Base-by-base conservation (phyloP, 2,329 filamentous ascomycete genomes). In the Epichloe baconii region DNA sequence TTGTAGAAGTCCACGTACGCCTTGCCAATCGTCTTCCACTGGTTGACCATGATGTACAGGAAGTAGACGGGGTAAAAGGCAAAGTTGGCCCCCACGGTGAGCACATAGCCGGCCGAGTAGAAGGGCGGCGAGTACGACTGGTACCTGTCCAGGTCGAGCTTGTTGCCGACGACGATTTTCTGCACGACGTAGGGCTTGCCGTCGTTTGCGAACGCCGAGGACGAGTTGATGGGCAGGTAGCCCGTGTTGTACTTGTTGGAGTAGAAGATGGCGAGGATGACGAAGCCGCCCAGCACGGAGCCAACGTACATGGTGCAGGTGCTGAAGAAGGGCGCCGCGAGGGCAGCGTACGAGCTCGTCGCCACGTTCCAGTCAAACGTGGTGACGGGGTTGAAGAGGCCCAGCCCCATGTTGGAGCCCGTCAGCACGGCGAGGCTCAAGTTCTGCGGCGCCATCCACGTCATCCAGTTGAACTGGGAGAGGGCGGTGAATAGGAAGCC, bases 381-480 rank as follows among this genome's bases (percentile, higher is more conserved):
- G 4, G 67, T 61, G 31, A 64, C 45, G 6, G 65, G 65, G 53
- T 69, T 69, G 51, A 70, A 53, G 21, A 58, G 44, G 14, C 68
- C 69, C 17, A 71, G 53, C 5, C 72, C 72, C 19, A 65, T 63
- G n/a, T 63, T 63, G n/a, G 66, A 68, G 2, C 72, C 72, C 8
- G 68, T 69, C 45, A 74, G 59, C 12, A 66, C 64, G 42, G 63
- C 66, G 47, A 73, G 59, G 17, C 60, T 62, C 37, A 66, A 59
- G 52, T 72, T 73, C 12, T 65, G 55, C 0, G 75, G 75, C 0
- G 70, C 63, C 49, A 79, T 79, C 76, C 76, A 80, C 0, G 73
- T 71, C 53, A 78, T 70, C 74, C 75, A 80, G 61, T 69, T 75
- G 60, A 80, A 79, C 34, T 67, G 61, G 4, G 67, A 63, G 26